A percentile compares a stretch with the other conserved stretches of the same genome.
Conservation (phyloP, 2,329 filamentous ascomycete species). For the Neofusicoccum laricinum region DNA sequence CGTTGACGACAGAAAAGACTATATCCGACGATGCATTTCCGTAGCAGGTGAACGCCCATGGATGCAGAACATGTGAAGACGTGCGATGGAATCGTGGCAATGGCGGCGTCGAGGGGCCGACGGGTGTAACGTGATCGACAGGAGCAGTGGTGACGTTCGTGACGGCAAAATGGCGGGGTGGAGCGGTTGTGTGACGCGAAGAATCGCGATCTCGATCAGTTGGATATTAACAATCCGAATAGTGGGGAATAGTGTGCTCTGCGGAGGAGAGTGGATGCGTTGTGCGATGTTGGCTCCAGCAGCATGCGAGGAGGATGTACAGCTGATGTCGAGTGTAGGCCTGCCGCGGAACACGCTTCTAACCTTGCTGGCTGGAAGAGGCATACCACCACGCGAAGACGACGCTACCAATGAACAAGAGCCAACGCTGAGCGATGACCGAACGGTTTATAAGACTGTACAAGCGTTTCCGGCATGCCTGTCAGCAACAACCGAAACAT, state of each 20-base stretch:
- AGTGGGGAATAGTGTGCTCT: not conserved
- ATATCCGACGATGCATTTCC: too few relatives aligned
- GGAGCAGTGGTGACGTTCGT: not conserved
- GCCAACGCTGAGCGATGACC: conserved; percentile 13
- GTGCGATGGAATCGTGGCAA: not conserved
- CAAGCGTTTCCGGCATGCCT: conserved; percentile 41
- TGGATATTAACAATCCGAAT: not conserved
- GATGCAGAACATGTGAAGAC: not conserved
- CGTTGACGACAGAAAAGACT: too few relatives aligned
- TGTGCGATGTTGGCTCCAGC: not conserved
- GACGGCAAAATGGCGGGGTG: not conserved
- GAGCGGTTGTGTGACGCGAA: not conserved
- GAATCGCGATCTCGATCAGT: not conserved
- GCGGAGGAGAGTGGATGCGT: not conserved
- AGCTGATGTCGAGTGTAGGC: not conserved
- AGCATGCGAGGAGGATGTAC: too few relatives aligned
- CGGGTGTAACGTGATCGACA: not conserved
- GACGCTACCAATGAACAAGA: conserved; percentile 15
- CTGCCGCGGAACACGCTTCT: not conserved
- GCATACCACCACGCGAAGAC: conserved; percentile 15
- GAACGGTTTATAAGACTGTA: conserved; percentile 36
- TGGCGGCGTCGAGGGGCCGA: not conserved
- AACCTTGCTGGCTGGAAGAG: not conserved
- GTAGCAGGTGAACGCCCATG: not conserved
- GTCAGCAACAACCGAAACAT: conserved; percentile 19